Evolutionary conservation across 306 rosid genomes (phyloP).

Genomic region (Inga oerstediana): DNA sequence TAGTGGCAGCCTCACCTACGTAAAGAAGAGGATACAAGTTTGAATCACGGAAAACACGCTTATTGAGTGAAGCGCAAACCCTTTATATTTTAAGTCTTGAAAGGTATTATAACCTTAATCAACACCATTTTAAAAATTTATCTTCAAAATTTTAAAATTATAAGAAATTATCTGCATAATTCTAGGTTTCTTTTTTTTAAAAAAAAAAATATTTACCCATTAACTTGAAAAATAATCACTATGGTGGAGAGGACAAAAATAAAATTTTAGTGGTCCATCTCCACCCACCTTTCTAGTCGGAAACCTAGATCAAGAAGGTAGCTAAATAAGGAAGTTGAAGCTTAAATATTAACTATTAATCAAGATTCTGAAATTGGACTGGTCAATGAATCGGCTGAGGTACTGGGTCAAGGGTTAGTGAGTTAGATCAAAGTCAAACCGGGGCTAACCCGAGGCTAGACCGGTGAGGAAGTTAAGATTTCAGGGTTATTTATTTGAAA

Average conservation of each 20-base stretch:
- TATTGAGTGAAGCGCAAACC: too few relatives aligned
- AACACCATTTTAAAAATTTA: background rate
- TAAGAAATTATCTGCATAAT: background rate
- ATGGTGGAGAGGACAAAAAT: background rate
- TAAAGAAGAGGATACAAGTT: too few relatives aligned
- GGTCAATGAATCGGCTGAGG: too few relatives aligned
- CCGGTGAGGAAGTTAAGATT: too few relatives aligned
- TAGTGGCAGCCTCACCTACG: too few relatives aligned
- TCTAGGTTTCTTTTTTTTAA: background rate
- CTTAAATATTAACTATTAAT: background rate
- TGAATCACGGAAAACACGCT: too few relatives aligned
- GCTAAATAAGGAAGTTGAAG: constrained; percentile 19
- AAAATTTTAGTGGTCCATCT: background rate
- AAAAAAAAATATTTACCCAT: background rate
- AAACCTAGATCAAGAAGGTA: constrained; percentile 24
- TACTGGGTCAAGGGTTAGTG: too few relatives aligned
- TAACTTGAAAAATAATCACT: background rate
- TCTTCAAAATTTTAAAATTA: background rate
- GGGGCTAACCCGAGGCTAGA: accelerated
- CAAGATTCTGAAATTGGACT: accelerated
- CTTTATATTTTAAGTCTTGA: too few relatives aligned
- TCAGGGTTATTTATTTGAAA: too few relatives aligned
- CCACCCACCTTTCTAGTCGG: background rate
- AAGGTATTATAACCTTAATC: too few relatives aligned
- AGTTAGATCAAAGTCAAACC: too few relatives aligned